Percentiles rank a stretch among this genome's conserved stretches.
Evolutionary conservation across 2,329 filamentous ascomycete genomes (phyloP).

Genomic region (Macrophomina phaseolina): DNA sequence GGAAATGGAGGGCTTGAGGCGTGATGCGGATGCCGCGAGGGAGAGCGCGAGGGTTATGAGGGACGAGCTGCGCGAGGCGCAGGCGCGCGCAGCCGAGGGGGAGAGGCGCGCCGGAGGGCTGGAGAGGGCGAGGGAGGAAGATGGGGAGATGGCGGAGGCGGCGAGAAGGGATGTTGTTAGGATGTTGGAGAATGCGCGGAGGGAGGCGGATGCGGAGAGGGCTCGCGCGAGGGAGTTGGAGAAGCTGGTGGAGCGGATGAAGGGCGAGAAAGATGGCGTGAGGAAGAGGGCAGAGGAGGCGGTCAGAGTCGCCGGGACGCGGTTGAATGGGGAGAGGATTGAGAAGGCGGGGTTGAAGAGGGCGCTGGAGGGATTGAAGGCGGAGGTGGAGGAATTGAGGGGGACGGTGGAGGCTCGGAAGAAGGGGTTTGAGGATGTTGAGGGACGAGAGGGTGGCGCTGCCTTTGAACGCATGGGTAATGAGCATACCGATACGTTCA

Average conservation of each 20-base stretch:
- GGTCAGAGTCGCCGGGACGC: slow-evolving; percentile 11
- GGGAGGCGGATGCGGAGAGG: neutral
- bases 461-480: neutral
- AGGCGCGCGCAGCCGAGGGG: neutral
- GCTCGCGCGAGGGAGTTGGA: neutral
- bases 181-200: neutral
- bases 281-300: slow-evolving; percentile 18
- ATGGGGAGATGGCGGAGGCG: neutral
- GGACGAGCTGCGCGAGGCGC: slow-evolving; percentile 10
- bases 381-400: slow-evolving; percentile 18
- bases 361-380: slow-evolving; percentile 5
- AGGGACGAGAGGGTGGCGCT: too few species aligned
- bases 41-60: slow-evolving; percentile 18
- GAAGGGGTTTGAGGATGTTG: neutral
- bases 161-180: neutral
- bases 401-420: neutral
- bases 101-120: neutral
- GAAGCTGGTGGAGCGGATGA: slow-evolving; percentile 1
- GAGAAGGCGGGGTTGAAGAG: slow-evolving; percentile 18
- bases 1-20: neutral
- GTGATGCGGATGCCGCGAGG: neutral
- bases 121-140: neutral
- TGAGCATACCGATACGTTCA: neutral
- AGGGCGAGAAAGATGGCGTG: slow-evolving; percentile 4
- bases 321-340: slow-evolving; percentile 16